These are phyloP conservation scores for Calvatia gigantea DNA, from an alignment of 768 basidiomycete species.

Conservation along the genomic window DNA sequence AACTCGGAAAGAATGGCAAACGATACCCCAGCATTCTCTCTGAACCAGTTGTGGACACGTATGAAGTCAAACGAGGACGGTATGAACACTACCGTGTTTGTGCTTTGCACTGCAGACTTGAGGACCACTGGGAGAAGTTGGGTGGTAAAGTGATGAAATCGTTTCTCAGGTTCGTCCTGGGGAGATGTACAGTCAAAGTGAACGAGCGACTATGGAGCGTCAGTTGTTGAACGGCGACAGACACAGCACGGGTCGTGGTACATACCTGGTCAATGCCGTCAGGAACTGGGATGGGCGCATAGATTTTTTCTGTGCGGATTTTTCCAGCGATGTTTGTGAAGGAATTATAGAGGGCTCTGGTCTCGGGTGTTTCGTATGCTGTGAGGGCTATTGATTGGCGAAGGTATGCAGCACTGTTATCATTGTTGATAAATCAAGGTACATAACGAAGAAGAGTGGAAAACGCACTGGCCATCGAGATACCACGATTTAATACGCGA, in stretches of 20 bases:
- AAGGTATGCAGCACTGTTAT: slow-evolving; percentile 71
- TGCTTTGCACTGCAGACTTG: slow-evolving; percentile 91
- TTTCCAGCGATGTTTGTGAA: slow-evolving; percentile 87
- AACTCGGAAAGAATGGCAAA: slow-evolving; percentile 92
- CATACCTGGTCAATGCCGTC: slow-evolving; percentile 80
- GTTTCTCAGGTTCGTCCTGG: slow-evolving; percentile 79
- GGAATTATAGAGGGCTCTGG: slow-evolving; percentile 72
- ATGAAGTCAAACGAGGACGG: slow-evolving; percentile 98
- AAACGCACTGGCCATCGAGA: slow-evolving; percentile 78
- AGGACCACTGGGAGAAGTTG: slow-evolving; percentile 83
- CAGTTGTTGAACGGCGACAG: no score
- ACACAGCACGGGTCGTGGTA: no score
- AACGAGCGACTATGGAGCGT: slow-evolving; percentile 59
- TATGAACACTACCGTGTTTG: slow-evolving; percentile 84
- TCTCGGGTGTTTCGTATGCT: slow-evolving; percentile 87
- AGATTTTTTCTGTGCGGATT: slow-evolving; percentile 63
- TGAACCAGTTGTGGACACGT: slow-evolving; percentile 82
- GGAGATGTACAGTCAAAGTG: slow-evolving; percentile 70
- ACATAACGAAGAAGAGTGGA: background rate
- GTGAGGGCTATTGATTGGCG: slow-evolving; percentile 90
- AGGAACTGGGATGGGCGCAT: slow-evolving; percentile 74
- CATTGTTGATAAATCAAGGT: background rate
- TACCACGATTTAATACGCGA: slow-evolving; percentile 98
- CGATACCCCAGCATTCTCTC: slow-evolving; percentile 63
- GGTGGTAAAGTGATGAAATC: slow-evolving; percentile 84